Evolutionary conservation across 2,329 filamentous ascomycete genomes (phyloP), one percentile per base, ranked within the genome.

Genomic region (Chrysoporthe austroafricana): DNA sequence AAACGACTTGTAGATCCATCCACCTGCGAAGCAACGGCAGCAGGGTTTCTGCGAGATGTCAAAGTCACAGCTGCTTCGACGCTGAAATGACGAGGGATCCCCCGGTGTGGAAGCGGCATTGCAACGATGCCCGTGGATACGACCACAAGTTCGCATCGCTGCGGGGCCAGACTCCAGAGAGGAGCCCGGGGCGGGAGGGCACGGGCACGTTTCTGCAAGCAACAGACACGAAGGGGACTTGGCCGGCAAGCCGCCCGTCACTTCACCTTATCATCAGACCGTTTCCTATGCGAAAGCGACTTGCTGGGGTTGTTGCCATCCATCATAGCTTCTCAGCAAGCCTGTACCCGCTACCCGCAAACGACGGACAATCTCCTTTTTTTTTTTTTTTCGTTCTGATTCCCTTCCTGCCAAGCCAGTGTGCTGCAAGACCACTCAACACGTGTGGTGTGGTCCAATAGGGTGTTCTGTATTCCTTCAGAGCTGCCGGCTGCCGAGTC

Each of bases 141-240:
- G 54, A 39, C 54, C 54, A 39, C 11, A 57, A 36, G 54, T 34
- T 6, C 54, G 32, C 54, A 57, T 16, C 18, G 34, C 34, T 57
- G 32, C 54, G 54, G 54, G 50, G 50, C 50, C 54, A 8, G 34
- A 34, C 32, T 57, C 54, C 54, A 57, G 54, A 57, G 58, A 66
- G 16, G 48, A 57, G 59, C 50, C 39, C 64, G 50, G 64, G 48
- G 58, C 64, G 64, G 58, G 59, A 66, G 26, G 26, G 64, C 64
- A 66, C 64, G 64, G 64, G 63, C 64, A 39, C 64, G 8, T 14
- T n/a, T 52, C 54, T 57, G 54, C 54, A 57, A 57, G 54, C 32
- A 36, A 57, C 54, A 39, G 50, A 52, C 50, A 32, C 50, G 11
- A 14, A 52, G 11, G 50, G 26, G 36, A 4, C 7, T 39, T 39